Percentiles rank a stretch among this genome's conserved stretches.
Conservation (phyloP, 352 stramenopile genomes). For the Blastocystis sp. region DNA sequence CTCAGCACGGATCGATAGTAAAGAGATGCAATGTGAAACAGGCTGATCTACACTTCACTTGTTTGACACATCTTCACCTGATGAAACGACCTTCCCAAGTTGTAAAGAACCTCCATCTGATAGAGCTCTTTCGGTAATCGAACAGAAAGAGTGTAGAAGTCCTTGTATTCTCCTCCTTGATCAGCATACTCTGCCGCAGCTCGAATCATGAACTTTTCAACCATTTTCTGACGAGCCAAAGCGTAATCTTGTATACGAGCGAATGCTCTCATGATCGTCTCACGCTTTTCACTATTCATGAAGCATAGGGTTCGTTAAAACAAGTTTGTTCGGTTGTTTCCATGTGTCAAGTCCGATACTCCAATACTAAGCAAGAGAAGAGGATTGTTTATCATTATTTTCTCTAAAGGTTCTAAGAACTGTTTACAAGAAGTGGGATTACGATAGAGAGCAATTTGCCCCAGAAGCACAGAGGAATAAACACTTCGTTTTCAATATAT, state of each 20-base stretch:
- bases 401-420: neutral
- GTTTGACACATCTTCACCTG: neutral
- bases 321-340: constrained; percentile 18
- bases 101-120: constrained; percentile 31
- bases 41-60: neutral
- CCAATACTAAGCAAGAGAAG: neutral
- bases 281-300: constrained; percentile 25
- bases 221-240: neutral
- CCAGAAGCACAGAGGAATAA: neutral
- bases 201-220: neutral
- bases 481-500: neutral
- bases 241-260: constrained; percentile 17
- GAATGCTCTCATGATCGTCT: neutral
- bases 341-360: neutral
- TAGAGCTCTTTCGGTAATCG: neutral
- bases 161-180: neutral
- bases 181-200: neutral
- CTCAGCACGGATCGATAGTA: neutral
- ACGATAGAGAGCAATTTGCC: constrained; percentile 17
- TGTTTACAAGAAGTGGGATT: neutral
- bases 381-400: neutral
- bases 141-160: neutral
- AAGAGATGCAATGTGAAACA: neutral
- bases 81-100: constrained; percentile 38
- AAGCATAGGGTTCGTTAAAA: neutral